Conservation (phyloP, 176 grass and related monocot genomes). For the Cymbopogon citratus region DNA sequence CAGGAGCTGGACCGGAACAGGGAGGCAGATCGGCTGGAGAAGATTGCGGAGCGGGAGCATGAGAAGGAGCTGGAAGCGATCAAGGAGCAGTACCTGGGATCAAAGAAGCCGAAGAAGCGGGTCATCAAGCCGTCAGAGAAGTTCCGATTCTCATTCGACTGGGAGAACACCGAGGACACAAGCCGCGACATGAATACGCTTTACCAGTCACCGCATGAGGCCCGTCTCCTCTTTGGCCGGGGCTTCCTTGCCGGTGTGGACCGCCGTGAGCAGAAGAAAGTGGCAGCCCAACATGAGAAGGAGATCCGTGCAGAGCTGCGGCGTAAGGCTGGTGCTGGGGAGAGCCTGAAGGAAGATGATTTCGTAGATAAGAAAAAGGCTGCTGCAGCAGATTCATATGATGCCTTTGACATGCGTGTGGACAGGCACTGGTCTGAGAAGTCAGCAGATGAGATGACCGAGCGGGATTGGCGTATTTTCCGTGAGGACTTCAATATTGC, state of each 20-base stretch:
- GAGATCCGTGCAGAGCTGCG: slow-evolving; percentile 73
- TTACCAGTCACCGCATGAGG: slow-evolving; percentile 79
- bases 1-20: slow-evolving; percentile 36
- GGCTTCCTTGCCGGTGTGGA: slow-evolving; percentile 84
- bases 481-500: slow-evolving; percentile 90
- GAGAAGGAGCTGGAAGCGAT: slow-evolving; percentile 86
- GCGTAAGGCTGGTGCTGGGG: slow-evolving; percentile 58
- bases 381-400: slow-evolving; percentile 71
- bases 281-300: slow-evolving; percentile 54
- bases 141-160: slow-evolving; percentile 92
- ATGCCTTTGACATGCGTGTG: slow-evolving; percentile 85
- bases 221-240: slow-evolving; percentile 79
- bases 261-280: slow-evolving; percentile 93
- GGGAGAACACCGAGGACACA: slow-evolving; percentile 97
- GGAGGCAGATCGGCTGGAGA: slow-evolving; percentile 31
- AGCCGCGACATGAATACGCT: slow-evolving; percentile 58
- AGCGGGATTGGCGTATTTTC: slow-evolving; percentile 93
- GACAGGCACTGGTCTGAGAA: slow-evolving; percentile 93
- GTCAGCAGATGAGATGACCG: slow-evolving; percentile 70
- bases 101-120: slow-evolving; percentile 93
- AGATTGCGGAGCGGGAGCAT: slow-evolving; percentile 73
- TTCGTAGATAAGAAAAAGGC: slow-evolving; percentile 50
- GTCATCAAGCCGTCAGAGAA: slow-evolving; percentile 96
- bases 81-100: slow-evolving; percentile 91
- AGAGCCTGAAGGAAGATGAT: slow-evolving; percentile 60